Evolutionary conservation across 768 basidiomycete genomes (phyloP).

Genomic region (Kwoniella heveanensis): DNA sequence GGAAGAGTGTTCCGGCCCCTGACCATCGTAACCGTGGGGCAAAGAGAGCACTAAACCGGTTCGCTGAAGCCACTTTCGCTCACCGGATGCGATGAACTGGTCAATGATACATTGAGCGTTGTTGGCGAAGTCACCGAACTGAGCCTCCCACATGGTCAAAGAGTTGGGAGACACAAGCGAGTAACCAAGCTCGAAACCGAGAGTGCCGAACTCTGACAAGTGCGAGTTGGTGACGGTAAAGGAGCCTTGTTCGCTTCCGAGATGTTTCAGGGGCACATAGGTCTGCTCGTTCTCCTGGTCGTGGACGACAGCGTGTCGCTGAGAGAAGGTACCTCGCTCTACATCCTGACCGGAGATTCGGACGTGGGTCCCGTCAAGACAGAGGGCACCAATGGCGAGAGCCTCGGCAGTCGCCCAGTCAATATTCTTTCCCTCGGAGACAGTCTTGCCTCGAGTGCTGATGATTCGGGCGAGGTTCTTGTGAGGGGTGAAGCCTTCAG

Average conservation of each 20-base stretch:
- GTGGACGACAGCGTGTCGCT: conserved; percentile 94
- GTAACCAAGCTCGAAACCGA: conserved; percentile 98
- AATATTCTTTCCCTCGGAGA: conserved; percentile 86
- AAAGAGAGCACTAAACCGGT: conserved; percentile 83
- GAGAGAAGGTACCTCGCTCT: conserved; percentile 97
- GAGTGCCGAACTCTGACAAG: conserved; percentile 88
- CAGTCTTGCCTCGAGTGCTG: conserved; percentile 77
- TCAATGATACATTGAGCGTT: conserved; percentile 98
- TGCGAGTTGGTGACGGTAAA: conserved; percentile 97
- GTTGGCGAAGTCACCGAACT: conserved; percentile 96
- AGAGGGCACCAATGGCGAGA: conserved; percentile 89
- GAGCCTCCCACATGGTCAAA: conserved; percentile 96
- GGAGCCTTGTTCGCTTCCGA: conserved; percentile 81
- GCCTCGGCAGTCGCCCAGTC: conserved; percentile 99
- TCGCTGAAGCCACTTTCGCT: conserved; percentile 96
- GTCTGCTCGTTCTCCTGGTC: conserved; percentile 91
- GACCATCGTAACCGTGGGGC: conserved; percentile 96
- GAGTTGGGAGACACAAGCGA: conserved; percentile 93
- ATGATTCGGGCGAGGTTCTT: conserved; percentile 94
- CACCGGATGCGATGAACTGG: conserved; percentile 96
- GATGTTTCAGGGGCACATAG: conserved; percentile 84
- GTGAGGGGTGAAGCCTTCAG: conserved; percentile 81
- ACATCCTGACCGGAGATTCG: conserved; percentile 97
- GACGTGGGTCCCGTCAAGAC: conserved; percentile 89
- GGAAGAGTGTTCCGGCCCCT: conserved; percentile 97